Conservation (phyloP, 1,284 basidiomycete species). For the Pseudomicrostroma phylloplanum region DNA sequence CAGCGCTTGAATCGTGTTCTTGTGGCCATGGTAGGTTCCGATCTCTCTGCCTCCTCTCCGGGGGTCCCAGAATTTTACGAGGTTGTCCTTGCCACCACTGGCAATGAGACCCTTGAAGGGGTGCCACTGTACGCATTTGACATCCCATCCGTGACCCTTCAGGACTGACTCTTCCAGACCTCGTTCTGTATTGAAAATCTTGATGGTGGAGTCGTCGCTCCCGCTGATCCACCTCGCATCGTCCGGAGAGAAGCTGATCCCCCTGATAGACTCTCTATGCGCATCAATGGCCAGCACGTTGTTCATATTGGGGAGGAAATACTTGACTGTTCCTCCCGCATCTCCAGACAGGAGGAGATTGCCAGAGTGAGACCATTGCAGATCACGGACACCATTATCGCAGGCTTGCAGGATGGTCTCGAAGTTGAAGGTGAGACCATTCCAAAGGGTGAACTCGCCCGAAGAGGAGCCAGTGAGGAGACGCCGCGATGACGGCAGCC, state of each 20-base stretch:
- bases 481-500: slow-evolving; percentile 90
- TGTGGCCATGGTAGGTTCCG: slow-evolving; percentile 67
- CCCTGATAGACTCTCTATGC: slow-evolving; percentile 67
- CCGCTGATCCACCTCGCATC: slow-evolving; percentile 86
- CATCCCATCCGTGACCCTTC: slow-evolving; percentile 95
- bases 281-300: slow-evolving; percentile 89
- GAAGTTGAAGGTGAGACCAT: slow-evolving; percentile 97
- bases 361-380: slow-evolving; percentile 85
- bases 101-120: slow-evolving; percentile 88
- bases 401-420: slow-evolving; percentile 97
- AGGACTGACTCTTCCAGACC: slow-evolving; percentile 79
- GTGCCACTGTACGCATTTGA: slow-evolving; percentile 97
- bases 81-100: slow-evolving; percentile 92
- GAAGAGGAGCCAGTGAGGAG: slow-evolving; percentile 90
- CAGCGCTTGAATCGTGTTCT: slow-evolving; percentile 89
- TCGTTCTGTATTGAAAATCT: slow-evolving; percentile 91
- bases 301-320: slow-evolving; percentile 98
- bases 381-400: slow-evolving; percentile 82
- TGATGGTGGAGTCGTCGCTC: slow-evolving; percentile 86
- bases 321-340: slow-evolving; percentile 90
- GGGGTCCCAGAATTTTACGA: slow-evolving; percentile 99
- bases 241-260: slow-evolving; percentile 82
- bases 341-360: slow-evolving; percentile 85
- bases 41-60: slow-evolving; percentile 30
- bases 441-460: slow-evolving; percentile 98